Percentiles rank a stretch among this genome's conserved stretches.
These are phyloP conservation scores for Rubia tinctorum DNA, from an alignment of 305 asterid species.

Conservation along the genomic window DNA sequence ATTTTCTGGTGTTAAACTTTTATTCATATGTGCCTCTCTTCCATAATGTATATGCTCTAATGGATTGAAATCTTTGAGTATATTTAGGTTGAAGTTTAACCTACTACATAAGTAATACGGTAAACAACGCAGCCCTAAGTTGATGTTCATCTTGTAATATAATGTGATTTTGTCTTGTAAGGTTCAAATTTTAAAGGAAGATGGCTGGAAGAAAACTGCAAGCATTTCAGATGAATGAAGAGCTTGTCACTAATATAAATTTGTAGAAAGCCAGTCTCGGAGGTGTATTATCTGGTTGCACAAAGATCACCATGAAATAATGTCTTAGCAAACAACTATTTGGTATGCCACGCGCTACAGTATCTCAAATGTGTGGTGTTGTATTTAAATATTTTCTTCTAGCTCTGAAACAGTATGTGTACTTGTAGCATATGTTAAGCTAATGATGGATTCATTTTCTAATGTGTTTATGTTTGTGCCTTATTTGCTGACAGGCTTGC, in stretches of 20 bases:
- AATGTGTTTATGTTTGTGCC: too few relatives aligned
- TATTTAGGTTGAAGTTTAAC: constrained; percentile 5
- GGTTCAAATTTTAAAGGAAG: constrained; percentile 39
- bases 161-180: constrained; percentile 12
- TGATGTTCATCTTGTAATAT: background rate
- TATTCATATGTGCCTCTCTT: too few relatives aligned
- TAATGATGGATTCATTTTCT: too few relatives aligned
- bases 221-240: background rate
- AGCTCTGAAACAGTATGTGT: too few relatives aligned
- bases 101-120: background rate
- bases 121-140: background rate
- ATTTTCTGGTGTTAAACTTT: too few relatives aligned
- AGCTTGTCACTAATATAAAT: background rate
- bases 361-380: too few relatives aligned
- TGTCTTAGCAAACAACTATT: constrained; percentile 36
- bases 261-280: constrained; percentile 31
- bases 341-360: background rate
- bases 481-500: too few relatives aligned
- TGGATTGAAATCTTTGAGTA: too few relatives aligned
- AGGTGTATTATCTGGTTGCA: constrained; percentile 69
- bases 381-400: too few relatives aligned
- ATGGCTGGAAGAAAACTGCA: constrained; percentile 12
- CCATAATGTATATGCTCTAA: too few relatives aligned
- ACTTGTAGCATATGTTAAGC: too few relatives aligned
- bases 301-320: constrained; percentile 40